phyloP scores from a whole-genome alignment of 768 basidiomycete genomes.

The Naganishia onofrii region DNA sequence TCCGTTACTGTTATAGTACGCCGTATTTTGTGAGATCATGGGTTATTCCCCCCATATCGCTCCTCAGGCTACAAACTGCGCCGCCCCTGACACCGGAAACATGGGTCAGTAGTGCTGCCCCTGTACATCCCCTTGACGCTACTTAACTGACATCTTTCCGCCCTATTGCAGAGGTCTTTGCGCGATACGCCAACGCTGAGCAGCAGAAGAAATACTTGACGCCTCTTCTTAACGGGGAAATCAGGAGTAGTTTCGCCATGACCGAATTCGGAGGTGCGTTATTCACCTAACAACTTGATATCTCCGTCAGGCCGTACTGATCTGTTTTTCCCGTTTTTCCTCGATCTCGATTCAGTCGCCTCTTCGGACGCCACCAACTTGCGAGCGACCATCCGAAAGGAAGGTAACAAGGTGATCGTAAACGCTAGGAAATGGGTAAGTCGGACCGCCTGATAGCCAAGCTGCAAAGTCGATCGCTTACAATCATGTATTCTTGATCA shows the following conservation, averaged over 20 bases:
- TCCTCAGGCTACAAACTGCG: conserved; percentile 85
- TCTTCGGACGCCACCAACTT: conserved; percentile 93
- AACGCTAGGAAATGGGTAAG: conserved; percentile 95
- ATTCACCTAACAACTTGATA: no score
- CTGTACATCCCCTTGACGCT: not conserved
- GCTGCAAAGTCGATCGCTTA: not conserved
- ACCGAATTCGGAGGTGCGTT: conserved; percentile 81
- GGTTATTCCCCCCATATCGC: conserved; percentile 78
- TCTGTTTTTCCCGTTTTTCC: not conserved
- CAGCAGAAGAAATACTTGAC: conserved; percentile 88
- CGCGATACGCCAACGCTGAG: conserved; percentile 82
- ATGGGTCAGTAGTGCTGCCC: conserved; percentile 62
- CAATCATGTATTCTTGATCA: not conserved
- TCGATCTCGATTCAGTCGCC: conserved; percentile 60
- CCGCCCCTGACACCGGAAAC: conserved; percentile 95
- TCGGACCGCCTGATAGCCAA: not conserved
- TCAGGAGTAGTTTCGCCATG: conserved; percentile 87
- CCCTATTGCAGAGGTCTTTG: conserved; percentile 75
- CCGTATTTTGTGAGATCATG: conserved; percentile 93
- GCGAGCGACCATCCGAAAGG: conserved; percentile 72
- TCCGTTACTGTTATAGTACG: conserved; percentile 62
- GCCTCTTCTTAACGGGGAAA: conserved; percentile 86
- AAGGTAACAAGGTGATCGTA: conserved; percentile 83
- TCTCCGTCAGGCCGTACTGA: not conserved
- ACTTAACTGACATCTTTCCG: not conserved